Percentiles rank a stretch among this genome's conserved stretches.
These are phyloP conservation scores for Daldinia caldariorum DNA, from an alignment of 495 filamentous ascomycete genomes.

Conservation along the genomic window DNA sequence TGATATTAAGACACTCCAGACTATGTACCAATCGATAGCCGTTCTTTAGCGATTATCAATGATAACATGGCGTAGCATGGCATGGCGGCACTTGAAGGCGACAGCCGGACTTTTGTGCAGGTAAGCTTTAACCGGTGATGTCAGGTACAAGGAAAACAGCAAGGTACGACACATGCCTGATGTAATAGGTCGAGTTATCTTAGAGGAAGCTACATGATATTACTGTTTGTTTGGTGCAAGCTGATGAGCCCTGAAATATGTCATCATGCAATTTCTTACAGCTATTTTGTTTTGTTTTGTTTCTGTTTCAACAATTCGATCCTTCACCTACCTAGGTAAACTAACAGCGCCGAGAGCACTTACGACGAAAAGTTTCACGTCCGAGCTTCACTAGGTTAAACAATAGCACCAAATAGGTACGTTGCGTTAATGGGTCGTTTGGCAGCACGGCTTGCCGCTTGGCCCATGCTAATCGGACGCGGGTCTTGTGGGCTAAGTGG, in stretches of 20 bases:
- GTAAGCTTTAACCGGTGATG: constrained; percentile 38
- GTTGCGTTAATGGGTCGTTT: constrained; percentile 23
- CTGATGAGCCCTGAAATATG: background rate
- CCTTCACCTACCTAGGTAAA: background rate
- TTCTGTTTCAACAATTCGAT: constrained; percentile 1
- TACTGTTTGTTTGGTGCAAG: background rate
- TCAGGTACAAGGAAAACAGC: constrained; percentile 39
- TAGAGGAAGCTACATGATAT: background rate
- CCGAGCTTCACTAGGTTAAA: constrained; percentile 20
- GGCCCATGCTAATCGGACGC: constrained; percentile 17
- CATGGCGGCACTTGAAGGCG: constrained; percentile 34
- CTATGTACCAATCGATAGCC: constrained; percentile 14
- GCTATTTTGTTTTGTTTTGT: background rate
- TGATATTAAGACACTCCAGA: constrained; percentile 18
- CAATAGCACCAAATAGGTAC: constrained; percentile 4
- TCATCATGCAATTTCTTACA: constrained; percentile 1
- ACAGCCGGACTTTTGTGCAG: constrained; percentile 16
- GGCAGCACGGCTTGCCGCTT: constrained; percentile 38
- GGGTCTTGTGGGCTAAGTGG: background rate
- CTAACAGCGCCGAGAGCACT: background rate
- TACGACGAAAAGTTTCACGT: constrained; percentile 6
- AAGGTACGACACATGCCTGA: constrained; percentile 26
- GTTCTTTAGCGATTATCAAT: constrained; percentile 7
- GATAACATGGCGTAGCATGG: constrained; percentile 25
- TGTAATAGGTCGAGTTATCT: too few relatives aligned